Evolutionary conservation across 148 eudicot species (phyloP), one percentile per base, ranked within the genome.

Genomic region (Spergularia marina): DNA sequence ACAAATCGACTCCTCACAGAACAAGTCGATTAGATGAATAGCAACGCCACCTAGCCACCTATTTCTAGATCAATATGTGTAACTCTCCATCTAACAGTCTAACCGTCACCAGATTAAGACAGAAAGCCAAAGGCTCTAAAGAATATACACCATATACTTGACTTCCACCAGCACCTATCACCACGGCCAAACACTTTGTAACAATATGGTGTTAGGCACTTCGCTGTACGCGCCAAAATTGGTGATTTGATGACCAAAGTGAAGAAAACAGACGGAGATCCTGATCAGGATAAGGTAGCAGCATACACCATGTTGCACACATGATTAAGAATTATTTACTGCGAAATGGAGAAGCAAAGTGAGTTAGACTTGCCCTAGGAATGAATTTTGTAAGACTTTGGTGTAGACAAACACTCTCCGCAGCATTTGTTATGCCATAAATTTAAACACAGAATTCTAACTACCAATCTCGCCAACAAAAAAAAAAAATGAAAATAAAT

Each of bases 141-240:
- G 55, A 57, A 63, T 75, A 71, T 75, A 67, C 79, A 76, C 68
- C 66, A 66, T 20, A 68, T 10, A 71, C 2, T 59, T 20, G 41
- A 52, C 68, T 76, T 66, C 52, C 76, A 65, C 13, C 49, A 59
- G 77, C 79, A 76, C 76, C 83, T 52, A 70, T 71, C 55, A 23
- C 56, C 30, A 39, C 41, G 20, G 59, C 81, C 60, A 11, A 63
- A 44, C 69, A 3, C 53, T 11, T n/a, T 12, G 70, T 17, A 34
- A 30, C 20, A 17, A 36, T 53, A 49, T 13, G 6, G 71, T 53
- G 61, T 76, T 14, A 7, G 51, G 57, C 78, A 76, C 54, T 60
- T 44, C 15, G 11, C 23, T 60, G 12, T 53, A 7, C 25, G 74
- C 63, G 54, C 52, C 74, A 74, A 74, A 68, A 69, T 36, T 51